Evolutionary conservation across 2,329 filamentous ascomycete species (phyloP).

Genomic region (Fusarium avenaceum): DNA sequence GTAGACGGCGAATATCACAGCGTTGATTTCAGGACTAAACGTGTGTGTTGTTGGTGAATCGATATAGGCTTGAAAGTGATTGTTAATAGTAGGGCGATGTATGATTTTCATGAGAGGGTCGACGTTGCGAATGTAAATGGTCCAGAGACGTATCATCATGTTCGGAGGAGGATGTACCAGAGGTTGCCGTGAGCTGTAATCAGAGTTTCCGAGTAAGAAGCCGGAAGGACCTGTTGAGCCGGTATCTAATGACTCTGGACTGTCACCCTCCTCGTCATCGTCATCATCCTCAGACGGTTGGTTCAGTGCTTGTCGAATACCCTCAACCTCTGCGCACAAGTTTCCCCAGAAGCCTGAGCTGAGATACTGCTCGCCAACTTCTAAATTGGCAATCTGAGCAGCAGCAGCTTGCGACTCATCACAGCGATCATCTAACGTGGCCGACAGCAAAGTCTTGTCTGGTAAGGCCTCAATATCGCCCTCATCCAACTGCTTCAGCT

Average conservation of each 20-base stretch:
- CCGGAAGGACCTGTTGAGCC: conserved; percentile 46
- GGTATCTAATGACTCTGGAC: conserved; percentile 50
- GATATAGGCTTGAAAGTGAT: conserved; percentile 48
- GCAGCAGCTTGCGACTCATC: conserved; percentile 30
- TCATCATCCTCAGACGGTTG: conserved; percentile 58
- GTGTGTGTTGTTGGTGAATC: conserved; percentile 35
- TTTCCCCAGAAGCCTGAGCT: conserved; percentile 61
- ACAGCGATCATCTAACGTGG: conserved; percentile 33
- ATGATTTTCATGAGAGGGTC: conserved; percentile 61
- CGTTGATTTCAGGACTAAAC: conserved; percentile 49
- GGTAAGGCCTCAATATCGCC: conserved; percentile 16
- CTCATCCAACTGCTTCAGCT: conserved; percentile 46
- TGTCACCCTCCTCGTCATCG: conserved; percentile 53
- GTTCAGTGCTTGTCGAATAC: conserved; percentile 60
- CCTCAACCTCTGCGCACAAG: conserved; percentile 60
- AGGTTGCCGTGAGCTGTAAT: conserved; percentile 39
- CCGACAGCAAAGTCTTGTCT: conserved; percentile 8
- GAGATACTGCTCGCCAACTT: conserved; percentile 53
- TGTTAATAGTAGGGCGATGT: conserved; percentile 57
- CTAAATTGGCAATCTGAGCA: conserved; percentile 40
- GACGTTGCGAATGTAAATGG: conserved; percentile 57
- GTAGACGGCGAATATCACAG: conserved; percentile 60
- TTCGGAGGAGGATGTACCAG: conserved; percentile 55
- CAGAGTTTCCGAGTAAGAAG: conserved; percentile 47
- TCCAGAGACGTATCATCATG: conserved; percentile 55